Conservation (phyloP, 768 basidiomycete genomes). For the Gloeopeniophorella convolvens region DNA sequence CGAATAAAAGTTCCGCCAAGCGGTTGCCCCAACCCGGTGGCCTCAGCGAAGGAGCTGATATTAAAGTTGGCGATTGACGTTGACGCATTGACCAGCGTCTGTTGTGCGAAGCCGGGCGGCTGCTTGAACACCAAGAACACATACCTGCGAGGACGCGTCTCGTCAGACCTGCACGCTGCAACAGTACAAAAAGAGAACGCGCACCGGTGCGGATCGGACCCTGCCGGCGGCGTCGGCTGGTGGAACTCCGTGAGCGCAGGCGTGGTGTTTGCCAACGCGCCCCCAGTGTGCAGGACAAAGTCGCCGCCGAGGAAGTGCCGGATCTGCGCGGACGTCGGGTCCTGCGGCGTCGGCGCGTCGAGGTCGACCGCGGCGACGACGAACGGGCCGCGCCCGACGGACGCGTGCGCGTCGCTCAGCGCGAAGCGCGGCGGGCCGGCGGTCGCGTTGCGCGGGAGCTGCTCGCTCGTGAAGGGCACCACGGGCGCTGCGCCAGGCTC, state of each 20-base stretch:
- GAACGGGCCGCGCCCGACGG: conserved; percentile 1
- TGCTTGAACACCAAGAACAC: conserved; percentile 44
- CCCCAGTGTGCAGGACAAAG: not conserved
- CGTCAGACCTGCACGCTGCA: not conserved
- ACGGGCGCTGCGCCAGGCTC: not conserved
- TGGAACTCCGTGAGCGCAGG: conserved; percentile 37
- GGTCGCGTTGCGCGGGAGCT: not conserved
- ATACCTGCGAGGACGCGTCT: conserved; percentile 32
- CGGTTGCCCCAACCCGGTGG: conserved; percentile 38
- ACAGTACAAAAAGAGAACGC: no score
- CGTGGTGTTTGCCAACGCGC: conserved; percentile 32
- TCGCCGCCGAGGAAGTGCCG: conserved; percentile 11
- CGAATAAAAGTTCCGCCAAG: conserved; percentile 44
- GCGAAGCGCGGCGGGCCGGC: not conserved
- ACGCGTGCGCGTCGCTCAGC: not conserved
- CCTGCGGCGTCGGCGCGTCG: conserved; percentile 5
- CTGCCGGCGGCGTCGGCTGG: conserved; percentile 38
- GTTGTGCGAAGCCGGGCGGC: conserved; percentile 33
- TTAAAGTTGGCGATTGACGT: conserved; percentile 29
- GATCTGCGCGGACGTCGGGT: not conserved
- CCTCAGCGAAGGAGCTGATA: conserved; percentile 36
- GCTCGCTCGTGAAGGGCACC: not conserved
- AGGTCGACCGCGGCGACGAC: conserved; percentile 9
- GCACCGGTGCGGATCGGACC: conserved; percentile 39
- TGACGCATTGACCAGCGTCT: conserved; percentile 25